phyloP scores from a whole-genome alignment of 2,329 filamentous ascomycete species.

The Ceratocystis ficicola region DNA sequence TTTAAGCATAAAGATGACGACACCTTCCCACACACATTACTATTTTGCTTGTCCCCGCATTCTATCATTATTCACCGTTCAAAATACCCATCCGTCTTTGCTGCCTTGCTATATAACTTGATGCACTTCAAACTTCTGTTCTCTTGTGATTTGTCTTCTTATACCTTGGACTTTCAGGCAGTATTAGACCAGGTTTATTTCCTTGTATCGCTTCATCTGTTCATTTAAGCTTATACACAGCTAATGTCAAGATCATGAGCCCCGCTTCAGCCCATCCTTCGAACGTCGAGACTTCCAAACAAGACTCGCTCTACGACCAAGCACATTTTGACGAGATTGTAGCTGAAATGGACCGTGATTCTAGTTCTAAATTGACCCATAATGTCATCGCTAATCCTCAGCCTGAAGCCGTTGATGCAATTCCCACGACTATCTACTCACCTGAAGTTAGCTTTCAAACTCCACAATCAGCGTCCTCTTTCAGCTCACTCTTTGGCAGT shows the following conservation, averaged over 20 bases:
- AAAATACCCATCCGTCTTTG: not conserved
- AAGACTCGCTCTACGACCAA: not conserved
- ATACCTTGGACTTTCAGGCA: not conserved
- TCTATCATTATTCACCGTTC: not conserved
- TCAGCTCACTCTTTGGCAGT: not conserved
- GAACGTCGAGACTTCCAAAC: not conserved
- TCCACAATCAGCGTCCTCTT: constrained; percentile 7
- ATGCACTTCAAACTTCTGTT: not conserved
- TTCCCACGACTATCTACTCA: not conserved
- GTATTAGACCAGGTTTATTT: not conserved
- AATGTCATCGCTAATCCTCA: not conserved
- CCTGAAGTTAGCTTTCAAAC: constrained; percentile 12
- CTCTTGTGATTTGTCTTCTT: not conserved
- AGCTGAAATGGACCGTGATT: not conserved
- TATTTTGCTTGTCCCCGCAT: not conserved
- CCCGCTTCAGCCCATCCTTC: not conserved
- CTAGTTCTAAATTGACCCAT: not conserved
- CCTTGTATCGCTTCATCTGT: not conserved
- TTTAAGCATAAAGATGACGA: not conserved
- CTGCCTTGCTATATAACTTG: no score
- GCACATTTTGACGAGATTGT: not conserved
- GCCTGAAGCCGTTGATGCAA: not conserved
- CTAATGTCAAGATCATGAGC: not conserved
- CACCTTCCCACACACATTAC: not conserved
- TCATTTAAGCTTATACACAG: not conserved